Evolutionary conservation across 106 monocot genomes (phyloP).

Genomic region (Acorus calamus): DNA sequence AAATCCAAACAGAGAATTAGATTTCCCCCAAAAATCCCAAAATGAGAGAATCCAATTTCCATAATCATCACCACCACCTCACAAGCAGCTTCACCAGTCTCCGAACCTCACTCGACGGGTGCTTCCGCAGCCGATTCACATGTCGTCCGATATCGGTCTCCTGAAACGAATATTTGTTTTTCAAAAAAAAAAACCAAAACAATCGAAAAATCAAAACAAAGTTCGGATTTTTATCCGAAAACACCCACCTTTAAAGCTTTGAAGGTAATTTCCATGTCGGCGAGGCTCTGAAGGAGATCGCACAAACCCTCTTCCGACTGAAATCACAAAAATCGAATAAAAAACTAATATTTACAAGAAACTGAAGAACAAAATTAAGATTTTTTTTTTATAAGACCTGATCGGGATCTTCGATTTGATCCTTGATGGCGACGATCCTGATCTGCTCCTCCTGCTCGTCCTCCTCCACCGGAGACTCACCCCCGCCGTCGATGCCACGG

Average conservation of each 20-base stretch:
- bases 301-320: conserved; percentile 51
- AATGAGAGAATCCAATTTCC: not conserved
- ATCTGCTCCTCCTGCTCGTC: conserved; percentile 7
- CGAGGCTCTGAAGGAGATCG: conserved; percentile 39
- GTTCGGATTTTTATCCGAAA: not conserved
- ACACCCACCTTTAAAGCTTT: conserved; percentile 39
- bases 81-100: conserved; percentile 46
- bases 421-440: conserved; percentile 49
- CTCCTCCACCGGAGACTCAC: conserved; percentile 2
- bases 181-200: conserved; percentile 1
- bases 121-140: conserved; percentile 49
- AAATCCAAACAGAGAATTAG: not conserved
- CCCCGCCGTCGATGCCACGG: not conserved
- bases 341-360: not conserved
- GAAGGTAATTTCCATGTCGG: conserved; percentile 56
- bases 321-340: not conserved
- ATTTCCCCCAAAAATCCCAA: conserved; percentile 1
- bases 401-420: conserved; percentile 41
- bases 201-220: not conserved
- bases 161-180: conserved; percentile 6
- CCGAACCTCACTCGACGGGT: conserved; percentile 51
- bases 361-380: not conserved
- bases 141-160: conserved; percentile 51
- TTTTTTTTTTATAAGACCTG: conserved; percentile 22
- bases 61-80: conserved; percentile 20